Evolutionary conservation across 116 monocot genomes (phyloP).

Genomic region (Dioscorea cayenensis): DNA sequence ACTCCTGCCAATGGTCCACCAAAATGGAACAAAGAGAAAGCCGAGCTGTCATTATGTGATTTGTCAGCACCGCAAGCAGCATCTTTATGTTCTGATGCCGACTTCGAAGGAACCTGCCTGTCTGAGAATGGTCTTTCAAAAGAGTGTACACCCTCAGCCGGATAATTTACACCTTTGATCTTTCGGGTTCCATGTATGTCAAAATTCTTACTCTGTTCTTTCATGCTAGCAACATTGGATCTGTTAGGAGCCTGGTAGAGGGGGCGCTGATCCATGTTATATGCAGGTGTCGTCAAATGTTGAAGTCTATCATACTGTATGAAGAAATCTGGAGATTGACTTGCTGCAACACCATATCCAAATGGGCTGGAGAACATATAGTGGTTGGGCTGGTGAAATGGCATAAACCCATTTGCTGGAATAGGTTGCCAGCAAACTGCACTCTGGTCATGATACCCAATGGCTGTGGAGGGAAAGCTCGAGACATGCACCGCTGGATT

Average conservation of each 20-base stretch:
- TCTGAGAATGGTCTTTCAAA: constrained; percentile 18
- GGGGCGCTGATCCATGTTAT: constrained; percentile 18
- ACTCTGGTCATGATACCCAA: constrained; percentile 41
- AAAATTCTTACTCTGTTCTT: constrained; percentile 14
- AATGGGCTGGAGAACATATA: constrained; percentile 41
- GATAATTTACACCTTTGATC: constrained; percentile 3
- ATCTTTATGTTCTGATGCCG: constrained; percentile 13
- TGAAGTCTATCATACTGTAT: constrained; percentile 36
- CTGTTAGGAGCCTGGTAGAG: constrained; percentile 9
- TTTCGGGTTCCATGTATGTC: constrained; percentile 1
- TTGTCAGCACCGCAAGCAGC: constrained; percentile 8
- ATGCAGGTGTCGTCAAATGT: constrained; percentile 10
- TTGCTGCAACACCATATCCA: constrained; percentile 40
- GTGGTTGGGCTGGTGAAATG: constrained; percentile 42
- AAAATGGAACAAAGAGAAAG: constrained; percentile 93
- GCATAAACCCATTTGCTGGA: constrained; percentile 32
- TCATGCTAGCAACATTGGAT: constrained; percentile 14
- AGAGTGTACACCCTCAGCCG: background rate
- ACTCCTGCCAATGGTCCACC: constrained; percentile 52
- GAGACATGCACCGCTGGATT: constrained; percentile 41
- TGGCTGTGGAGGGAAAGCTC: constrained; percentile 22
- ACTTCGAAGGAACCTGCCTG: constrained; percentile 13
- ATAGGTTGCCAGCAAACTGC: constrained; percentile 30
- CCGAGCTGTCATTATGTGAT: constrained; percentile 14
- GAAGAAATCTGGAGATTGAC: constrained; percentile 26